Base-by-base conservation (phyloP, 2,329 filamentous ascomycete species). In the Calonectria naviculata region DNA sequence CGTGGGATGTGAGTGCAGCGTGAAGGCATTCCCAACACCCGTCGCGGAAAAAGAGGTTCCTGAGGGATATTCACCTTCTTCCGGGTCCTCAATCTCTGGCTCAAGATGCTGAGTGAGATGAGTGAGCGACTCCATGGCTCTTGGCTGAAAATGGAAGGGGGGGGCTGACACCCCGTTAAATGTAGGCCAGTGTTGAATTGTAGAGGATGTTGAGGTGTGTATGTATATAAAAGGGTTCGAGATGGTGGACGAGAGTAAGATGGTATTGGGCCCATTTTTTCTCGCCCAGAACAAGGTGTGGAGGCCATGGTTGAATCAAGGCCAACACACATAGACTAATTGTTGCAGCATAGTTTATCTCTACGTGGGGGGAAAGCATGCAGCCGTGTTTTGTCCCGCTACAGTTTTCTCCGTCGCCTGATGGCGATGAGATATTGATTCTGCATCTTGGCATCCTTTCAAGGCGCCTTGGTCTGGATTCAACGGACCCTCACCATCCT, bases 11-110 rank as follows among this genome's bases (percentile, higher is more conserved):
- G 31, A 62, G 26, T 12, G n/a, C 26, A 42, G 13, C 58, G 52
- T 63, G 36, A 29, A 13, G 21, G 44, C 13, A 44, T 71, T 72
- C 47, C 29, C 34, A 38, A 38, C 15, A 21, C 9, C 28, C 26
- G 26, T 15, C 42, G n/a, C n/a, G n/a, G 4, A 19, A 3, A 28
- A 36, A 28, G 38, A n/a, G 9, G n/a, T 36, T 60, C 15, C 26
- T 41, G 42, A 54, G 46, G 38, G 62, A 47, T 38, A 60, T 56
- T 19, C 28, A 83, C 87, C 87, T 84, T 89, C 87, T 73, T 89
- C 87, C 2, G 84, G 80, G 72, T 89, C 87, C 28, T 85, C 80
- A 61, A 89, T 81, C 73, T 88, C 86, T 6, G 82, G 79, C 34
- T 83, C 86, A 4, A 88, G 81, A 6, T 76, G 78, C 31, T 78